Conservation (phyloP, 179 eudicot genomes). For the Beta lomatogona region DNA sequence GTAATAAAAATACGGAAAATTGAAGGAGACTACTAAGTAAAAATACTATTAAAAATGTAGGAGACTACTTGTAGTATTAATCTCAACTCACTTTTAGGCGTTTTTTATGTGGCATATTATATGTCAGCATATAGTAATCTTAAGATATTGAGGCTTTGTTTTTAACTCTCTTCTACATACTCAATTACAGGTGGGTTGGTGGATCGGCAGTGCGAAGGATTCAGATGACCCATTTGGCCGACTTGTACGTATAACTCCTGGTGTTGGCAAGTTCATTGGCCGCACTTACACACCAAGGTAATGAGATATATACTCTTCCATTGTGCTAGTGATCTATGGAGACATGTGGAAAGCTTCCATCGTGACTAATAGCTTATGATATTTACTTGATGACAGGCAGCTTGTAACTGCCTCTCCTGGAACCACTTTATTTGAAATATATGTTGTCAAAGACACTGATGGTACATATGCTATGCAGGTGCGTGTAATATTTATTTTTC, state of each 20-base stretch:
- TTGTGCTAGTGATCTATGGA: constrained; percentile 10
- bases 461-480: constrained; percentile 81
- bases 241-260: constrained; percentile 77
- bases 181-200: constrained; percentile 87
- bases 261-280: constrained; percentile 88
- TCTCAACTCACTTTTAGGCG: background rate
- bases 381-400: constrained; percentile 58
- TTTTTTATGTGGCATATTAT: background rate
- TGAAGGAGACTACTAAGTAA: background rate
- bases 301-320: constrained; percentile 9
- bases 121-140: background rate
- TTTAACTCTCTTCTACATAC: background rate
- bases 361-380: constrained; percentile 13
- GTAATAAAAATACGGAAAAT: background rate
- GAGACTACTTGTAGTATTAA: background rate
- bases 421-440: constrained; percentile 88
- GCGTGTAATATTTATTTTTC: background rate
- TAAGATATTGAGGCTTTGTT: background rate
- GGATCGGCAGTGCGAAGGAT: constrained; percentile 91
- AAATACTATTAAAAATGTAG: no score
- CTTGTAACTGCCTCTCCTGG: constrained; percentile 84
- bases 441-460: constrained; percentile 68
- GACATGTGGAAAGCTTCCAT: constrained; percentile 10
- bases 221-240: constrained; percentile 92
- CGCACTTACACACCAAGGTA: constrained; percentile 88